A percentile compares a stretch with the other conserved stretches of the same genome.
Evolutionary conservation across 73 alveolate genomes (phyloP).

Genomic region (Paramecium octaurelia): DNA sequence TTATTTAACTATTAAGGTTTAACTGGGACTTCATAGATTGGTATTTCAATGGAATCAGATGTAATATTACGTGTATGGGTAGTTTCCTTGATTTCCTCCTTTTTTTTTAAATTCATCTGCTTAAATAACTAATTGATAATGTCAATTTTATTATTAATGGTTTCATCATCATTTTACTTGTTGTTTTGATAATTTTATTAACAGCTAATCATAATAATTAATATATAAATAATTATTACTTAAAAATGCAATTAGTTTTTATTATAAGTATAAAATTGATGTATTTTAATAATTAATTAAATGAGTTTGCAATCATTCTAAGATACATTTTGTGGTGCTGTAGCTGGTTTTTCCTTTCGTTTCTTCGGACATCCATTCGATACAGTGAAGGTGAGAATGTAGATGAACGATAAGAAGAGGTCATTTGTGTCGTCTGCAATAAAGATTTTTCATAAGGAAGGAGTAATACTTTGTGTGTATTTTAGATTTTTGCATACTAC

Average conservation of each 20-base stretch:
- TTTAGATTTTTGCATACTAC: neutral
- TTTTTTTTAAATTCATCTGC: neutral
- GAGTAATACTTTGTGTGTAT: neutral
- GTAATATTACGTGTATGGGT: neutral
- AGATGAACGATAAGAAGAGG: neutral
- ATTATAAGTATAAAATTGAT: neutral
- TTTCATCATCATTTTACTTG: neutral
- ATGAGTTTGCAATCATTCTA: neutral
- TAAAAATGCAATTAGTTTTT: neutral
- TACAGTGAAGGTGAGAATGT: conserved; percentile 4
- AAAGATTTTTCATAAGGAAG: neutral
- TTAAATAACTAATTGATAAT: neutral
- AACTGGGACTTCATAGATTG: neutral
- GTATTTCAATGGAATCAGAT: neutral
- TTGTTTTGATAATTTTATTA: neutral
- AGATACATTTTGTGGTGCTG: neutral
- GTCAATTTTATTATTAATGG: neutral
- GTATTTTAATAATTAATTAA: neutral
- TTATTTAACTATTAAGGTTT: neutral
- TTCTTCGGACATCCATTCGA: neutral
- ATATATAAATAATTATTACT: neutral
- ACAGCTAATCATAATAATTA: neutral
- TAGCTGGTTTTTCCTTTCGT: neutral
- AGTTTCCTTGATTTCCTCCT: neutral
- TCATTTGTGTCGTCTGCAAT: neutral